Evolutionary conservation across 257 asterid genomes (phyloP).

Genomic region (Nicotiana attenuata): DNA sequence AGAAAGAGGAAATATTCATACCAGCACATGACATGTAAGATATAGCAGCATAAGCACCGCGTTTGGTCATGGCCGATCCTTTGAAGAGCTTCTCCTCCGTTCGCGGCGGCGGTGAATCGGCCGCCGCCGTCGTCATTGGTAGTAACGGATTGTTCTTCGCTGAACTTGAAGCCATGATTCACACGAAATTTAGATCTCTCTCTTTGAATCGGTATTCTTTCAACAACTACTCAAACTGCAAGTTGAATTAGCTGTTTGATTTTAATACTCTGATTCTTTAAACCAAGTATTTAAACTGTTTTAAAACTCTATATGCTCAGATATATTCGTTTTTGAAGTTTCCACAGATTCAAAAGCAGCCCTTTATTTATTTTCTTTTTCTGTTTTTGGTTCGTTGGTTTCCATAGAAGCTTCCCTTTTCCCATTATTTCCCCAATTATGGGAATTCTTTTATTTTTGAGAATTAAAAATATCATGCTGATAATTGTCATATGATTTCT

Average conservation of each 20-base stretch:
- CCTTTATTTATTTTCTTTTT: background rate
- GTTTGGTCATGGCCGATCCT: conserved; percentile 89
- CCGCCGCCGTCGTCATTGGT: conserved; percentile 45
- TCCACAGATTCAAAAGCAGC: background rate
- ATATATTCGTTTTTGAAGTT: background rate
- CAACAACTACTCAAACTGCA: background rate
- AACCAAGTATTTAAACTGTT: background rate
- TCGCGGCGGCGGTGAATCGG: conserved; percentile 43
- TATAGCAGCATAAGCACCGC: conserved; percentile 89
- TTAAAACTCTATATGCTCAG: background rate
- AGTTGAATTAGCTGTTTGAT: background rate
- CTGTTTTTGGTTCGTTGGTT: background rate
- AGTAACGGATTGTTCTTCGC: conserved; percentile 41
- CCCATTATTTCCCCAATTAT: background rate
- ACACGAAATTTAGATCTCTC: conserved; percentile 6
- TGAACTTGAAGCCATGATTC: conserved; percentile 18
- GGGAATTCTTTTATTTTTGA: background rate
- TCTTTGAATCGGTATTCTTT: background rate
- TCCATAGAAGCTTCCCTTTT: background rate
- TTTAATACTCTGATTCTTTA: background rate
- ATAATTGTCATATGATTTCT: background rate
- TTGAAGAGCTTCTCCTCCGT: conserved; percentile 82
- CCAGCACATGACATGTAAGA: conserved; percentile 96
- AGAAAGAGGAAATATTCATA: conserved; percentile 17
- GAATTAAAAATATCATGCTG: too few species aligned